Conservation (phyloP, 441 rosid genomes). For the Brassica balearica region DNA sequence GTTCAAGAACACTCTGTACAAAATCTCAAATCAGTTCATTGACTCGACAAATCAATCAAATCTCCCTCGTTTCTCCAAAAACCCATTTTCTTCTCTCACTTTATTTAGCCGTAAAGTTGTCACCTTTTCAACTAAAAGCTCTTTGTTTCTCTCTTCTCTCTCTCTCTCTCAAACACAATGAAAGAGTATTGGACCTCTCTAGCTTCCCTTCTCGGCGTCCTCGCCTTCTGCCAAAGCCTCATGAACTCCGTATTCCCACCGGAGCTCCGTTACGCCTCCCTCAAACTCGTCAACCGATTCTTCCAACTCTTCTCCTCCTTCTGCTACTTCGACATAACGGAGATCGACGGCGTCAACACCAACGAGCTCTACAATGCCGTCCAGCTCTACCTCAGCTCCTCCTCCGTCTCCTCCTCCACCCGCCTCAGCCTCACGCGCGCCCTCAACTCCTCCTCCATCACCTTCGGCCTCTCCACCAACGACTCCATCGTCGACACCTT, state of each 20-base stretch:
- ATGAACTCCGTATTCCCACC: constrained; percentile 45
- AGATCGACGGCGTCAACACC: constrained; percentile 36
- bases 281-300: constrained; percentile 50
- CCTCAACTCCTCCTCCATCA: constrained; percentile 25
- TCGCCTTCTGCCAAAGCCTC: constrained; percentile 50
- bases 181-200: constrained; percentile 47
- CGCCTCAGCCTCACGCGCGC: constrained; percentile 28
- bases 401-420: background rate
- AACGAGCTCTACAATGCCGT: constrained; percentile 34
- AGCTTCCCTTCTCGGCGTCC: constrained; percentile 28
- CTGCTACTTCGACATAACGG: constrained; percentile 31
- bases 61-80: constrained; percentile 24
- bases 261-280: constrained; percentile 28
- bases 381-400: constrained; percentile 29
- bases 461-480: constrained; percentile 27
- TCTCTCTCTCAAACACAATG: constrained; percentile 41
- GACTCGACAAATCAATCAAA: constrained; percentile 18
- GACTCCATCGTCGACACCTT: constrained; percentile 30
- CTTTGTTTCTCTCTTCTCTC: constrained; percentile 17
- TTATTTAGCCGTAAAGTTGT: constrained; percentile 27
- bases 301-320: constrained; percentile 28
- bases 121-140: constrained; percentile 1
- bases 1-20: constrained; percentile 22
- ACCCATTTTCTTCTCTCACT: constrained; percentile 5
- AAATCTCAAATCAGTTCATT: constrained; percentile 37